Conservation (phyloP, 2,329 filamentous ascomycete species). For the Alternaria brassicicola region DNA sequence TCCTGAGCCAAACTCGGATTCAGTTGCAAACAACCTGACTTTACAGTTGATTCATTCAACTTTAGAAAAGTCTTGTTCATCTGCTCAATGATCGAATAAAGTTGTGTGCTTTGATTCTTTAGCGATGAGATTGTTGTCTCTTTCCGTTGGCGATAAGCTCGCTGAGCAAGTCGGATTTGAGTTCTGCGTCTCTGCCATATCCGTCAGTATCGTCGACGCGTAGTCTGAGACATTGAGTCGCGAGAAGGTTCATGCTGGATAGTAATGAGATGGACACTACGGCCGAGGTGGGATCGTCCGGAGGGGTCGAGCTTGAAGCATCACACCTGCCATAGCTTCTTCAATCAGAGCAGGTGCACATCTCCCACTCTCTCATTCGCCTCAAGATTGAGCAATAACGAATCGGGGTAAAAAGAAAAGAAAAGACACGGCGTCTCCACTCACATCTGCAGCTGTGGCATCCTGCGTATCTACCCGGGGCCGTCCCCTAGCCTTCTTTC, state of each 20-base stretch:
- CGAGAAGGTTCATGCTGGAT: not conserved
- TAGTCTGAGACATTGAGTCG: not conserved
- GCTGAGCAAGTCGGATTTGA: conserved; percentile 84
- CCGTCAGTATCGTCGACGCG: conserved; percentile 14
- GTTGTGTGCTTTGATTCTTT: conserved; percentile 70
- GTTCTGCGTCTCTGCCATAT: conserved; percentile 72
- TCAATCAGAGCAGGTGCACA: not conserved
- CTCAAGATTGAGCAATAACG: not conserved
- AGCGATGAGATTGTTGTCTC: conserved; percentile 78
- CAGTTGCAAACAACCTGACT: conserved; percentile 63
- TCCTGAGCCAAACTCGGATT: conserved; percentile 64
- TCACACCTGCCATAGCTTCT: not conserved
- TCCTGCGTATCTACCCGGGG: conserved; percentile 78
- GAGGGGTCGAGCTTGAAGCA: not conserved
- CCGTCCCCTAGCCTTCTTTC: conserved; percentile 69
- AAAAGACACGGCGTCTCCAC: conserved; percentile 46
- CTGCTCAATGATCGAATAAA: conserved; percentile 72
- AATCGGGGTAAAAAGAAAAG: not conserved
- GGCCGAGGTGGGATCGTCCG: not conserved
- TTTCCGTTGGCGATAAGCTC: conserved; percentile 84
- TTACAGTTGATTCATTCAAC: conserved; percentile 67
- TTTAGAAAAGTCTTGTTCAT: conserved; percentile 75
- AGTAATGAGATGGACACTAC: not conserved
- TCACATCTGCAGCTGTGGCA: conserved; percentile 77
- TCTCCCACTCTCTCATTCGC: not conserved